A percentile compares a stretch with the other conserved stretches of the same genome.
phyloP scores from a whole-genome alignment of 441 rosid species.

The Brassica balearica region DNA sequence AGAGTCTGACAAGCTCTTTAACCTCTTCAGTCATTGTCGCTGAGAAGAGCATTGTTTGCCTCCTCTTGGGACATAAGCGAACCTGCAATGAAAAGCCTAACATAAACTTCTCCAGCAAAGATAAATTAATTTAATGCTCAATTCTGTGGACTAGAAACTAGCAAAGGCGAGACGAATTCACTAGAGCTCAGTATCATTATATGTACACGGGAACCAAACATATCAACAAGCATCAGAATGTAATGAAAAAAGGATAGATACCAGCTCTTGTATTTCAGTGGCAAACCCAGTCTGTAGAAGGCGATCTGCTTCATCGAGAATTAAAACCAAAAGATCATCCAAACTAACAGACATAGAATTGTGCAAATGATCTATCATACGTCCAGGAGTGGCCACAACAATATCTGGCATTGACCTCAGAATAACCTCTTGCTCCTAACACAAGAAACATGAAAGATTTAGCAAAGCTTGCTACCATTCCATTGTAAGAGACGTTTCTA shows the following conservation, averaged over 20 bases:
- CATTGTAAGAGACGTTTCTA: neutral
- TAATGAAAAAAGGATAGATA: neutral
- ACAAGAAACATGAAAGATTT: conserved; percentile 13
- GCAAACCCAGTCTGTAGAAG: conserved; percentile 96
- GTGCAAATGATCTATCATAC: conserved; percentile 96
- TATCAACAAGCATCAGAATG: neutral
- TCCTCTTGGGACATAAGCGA: conserved; percentile 86
- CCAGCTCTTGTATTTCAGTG: conserved; percentile 87
- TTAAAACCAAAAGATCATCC: conserved; percentile 91
- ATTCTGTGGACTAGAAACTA: too few relatives aligned
- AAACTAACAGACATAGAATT: conserved; percentile 92
- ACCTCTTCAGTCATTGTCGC: conserved; percentile 99
- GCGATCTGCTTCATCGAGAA: conserved; percentile 98
- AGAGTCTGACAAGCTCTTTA: conserved; percentile 86
- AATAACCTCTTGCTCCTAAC: conserved; percentile 86
- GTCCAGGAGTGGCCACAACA: conserved; percentile 97
- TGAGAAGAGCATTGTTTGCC: conserved; percentile 96
- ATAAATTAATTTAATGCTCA: too few relatives aligned
- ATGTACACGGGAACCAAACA: neutral
- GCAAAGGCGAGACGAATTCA: too few relatives aligned
- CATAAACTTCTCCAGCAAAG: neutral
- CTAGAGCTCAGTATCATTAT: too few relatives aligned
- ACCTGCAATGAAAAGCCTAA: conserved; percentile 50
- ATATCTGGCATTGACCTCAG: conserved; percentile 95
- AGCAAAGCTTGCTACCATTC: conserved; percentile 1